Conservation (phyloP, 306 rosid species). For the Psophocarpus tetragonolobus region DNA sequence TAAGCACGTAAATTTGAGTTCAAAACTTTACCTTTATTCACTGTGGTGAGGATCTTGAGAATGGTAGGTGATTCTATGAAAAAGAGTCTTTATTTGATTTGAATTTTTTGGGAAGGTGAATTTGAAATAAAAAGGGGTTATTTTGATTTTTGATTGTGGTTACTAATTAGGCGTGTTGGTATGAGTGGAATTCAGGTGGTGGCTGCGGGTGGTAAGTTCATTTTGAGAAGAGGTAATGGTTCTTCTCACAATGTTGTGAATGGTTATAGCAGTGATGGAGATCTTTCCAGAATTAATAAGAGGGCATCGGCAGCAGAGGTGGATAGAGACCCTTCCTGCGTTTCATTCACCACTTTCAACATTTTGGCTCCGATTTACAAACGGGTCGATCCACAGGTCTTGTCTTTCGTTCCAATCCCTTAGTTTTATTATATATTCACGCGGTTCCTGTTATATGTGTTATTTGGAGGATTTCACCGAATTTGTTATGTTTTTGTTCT, state of each 20-base stretch:
- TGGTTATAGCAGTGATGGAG: conserved; percentile 36
- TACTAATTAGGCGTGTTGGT: conserved; percentile 7
- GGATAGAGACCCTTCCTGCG: conserved; percentile 42
- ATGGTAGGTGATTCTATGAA: conserved; percentile 40
- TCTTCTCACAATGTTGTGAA: conserved; percentile 31
- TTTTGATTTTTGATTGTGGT: conserved; percentile 2
- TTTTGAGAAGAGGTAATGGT: conserved; percentile 41
- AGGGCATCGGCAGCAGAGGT: conserved; percentile 45
- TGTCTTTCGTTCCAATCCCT: conserved; percentile 17
- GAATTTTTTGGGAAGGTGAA: not conserved
- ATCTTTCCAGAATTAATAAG: conserved; percentile 37
- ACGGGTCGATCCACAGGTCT: conserved; percentile 84
- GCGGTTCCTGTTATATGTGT: not conserved
- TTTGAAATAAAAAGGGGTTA: not conserved
- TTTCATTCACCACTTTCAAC: conserved; percentile 87
- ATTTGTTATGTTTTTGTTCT: conserved; percentile 32
- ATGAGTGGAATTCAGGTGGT: conserved; percentile 51
- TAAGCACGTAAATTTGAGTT: not conserved
- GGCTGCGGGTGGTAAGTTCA: conserved; percentile 50
- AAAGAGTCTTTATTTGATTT: not conserved
- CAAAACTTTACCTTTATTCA: not conserved
- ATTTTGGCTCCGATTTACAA: conserved; percentile 86
- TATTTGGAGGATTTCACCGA: conserved; percentile 29
- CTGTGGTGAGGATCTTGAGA: conserved; percentile 48
- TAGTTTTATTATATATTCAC: not conserved